Evolutionary conservation across 441 rosid genomes (phyloP), one percentile per base, ranked within the genome.

Genomic region (Syzygium syzygioides): DNA sequence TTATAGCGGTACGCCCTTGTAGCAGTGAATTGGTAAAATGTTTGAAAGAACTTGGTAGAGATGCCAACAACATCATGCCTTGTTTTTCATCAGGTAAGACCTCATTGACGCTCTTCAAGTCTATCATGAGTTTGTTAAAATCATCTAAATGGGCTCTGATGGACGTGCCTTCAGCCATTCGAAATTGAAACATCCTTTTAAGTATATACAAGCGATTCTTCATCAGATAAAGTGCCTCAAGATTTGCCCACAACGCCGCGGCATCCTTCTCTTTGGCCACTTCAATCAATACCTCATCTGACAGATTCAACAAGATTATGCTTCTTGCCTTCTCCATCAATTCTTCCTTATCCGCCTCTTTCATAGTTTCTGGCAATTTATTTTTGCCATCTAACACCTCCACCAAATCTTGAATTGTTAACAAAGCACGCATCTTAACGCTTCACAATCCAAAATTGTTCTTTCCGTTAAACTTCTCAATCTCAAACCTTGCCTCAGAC

Each of bases 1-100:
- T 76, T 20, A 76, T 41, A 0, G 3, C 2, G 6, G n/a, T 76
- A 9, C 1, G 1, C 28, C 80, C 13, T 11, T 0, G 0, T 10
- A 71, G 26, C 4, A 5, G 15, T 20, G 15, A 37, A 71, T 71
- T 5, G 41, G 15, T 37, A 23, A 37, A 37, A 11, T 23, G 83
- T 28, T 76, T 14, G 13, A 76, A 41, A 71, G 52, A 71, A 71
- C 10, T 14, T 2, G 8, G 1, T 20, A 37, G 15, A 71, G 83
- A 71, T 0, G 9, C 9, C 83, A 37, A 37, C 50, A 71, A 12
- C 17, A 37, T 71, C 50, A 71, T 37, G 26, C 52, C 28, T 37
- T 12, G 26, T 37, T 71, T 71, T 18, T 71, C 28, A 71, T 71
- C 0, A 12, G 0, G 14, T 37, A 20, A 71, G 23, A 23, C 26